Base-by-base conservation (phyloP, 2,329 filamentous ascomycete genomes). In the Cryphonectria nitschkei region DNA sequence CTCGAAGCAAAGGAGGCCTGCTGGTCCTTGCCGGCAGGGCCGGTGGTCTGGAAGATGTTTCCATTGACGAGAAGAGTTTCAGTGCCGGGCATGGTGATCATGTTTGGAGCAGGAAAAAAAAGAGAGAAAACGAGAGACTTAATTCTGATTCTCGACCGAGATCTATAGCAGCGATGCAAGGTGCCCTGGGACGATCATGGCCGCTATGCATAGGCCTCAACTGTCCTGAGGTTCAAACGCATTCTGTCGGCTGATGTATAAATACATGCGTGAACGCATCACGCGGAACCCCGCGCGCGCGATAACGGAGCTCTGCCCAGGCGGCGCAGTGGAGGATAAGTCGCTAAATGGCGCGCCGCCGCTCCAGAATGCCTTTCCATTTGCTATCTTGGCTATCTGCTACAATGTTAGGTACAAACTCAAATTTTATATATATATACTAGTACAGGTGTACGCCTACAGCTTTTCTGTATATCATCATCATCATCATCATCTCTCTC, bases 21-120 rank as follows among this genome's bases (percentile, higher is more conserved):
- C 19, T 75, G 73, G 71, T 75, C 62, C 58, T 76, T 73, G 11
- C 75, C 74, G 66, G 75, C 74, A 60, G 73, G 72, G 11, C 75
- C 73, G 2, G 75, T 75, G 1, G 77, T 74, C 58, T 77, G 81
- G 77, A 81, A 74, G 85, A 88, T 41, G 87, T 84, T 80, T 82
- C 84, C 70, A 83, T 84, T 73, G 78, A 82, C 32, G 77, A 84
- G 73, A 80, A 85, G 76, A 78, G 83, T 65, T 50, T 72, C 73
- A 14, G n/a, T 29, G 60, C 64, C 54, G 71, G 65, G 9, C 34
- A 39, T 34, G 65, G 32, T 13, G 5, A 34, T 52, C 65, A 58
- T 68, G 43, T 29, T 67, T 54, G 32, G 65, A 56, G 7, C 22
- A 19, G 39, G 9, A 29, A 16, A 39, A 39, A 8, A 39, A 8